A percentile compares a stretch with the other conserved stretches of the same genome.
phyloP scores from a whole-genome alignment of 257 asterid genomes.

The Vinca minor region DNA sequence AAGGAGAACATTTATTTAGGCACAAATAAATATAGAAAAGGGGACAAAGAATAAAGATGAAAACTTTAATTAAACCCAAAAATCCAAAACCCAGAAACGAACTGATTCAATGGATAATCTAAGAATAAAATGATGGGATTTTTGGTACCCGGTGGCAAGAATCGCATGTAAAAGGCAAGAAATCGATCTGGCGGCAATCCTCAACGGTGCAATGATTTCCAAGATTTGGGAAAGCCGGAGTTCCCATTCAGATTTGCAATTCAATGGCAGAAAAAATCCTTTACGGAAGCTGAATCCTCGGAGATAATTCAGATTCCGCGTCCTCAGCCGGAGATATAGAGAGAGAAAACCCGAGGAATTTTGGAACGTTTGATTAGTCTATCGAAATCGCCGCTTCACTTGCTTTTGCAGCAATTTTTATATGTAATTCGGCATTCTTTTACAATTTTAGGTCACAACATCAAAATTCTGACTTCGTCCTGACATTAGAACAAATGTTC shows the following conservation, averaged over 20 bases:
- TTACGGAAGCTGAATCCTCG: neutral
- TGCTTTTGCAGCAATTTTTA: too few species aligned
- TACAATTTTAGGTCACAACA: too few species aligned
- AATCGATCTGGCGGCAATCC: conserved; percentile 85
- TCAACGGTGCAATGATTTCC: conserved; percentile 83
- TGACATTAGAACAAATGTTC: too few species aligned
- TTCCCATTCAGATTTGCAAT: conserved; percentile 59
- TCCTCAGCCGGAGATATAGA: conserved; percentile 9
- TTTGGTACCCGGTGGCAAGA: conserved; percentile 61
- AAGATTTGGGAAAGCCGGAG: conserved; percentile 85
- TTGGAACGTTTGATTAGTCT: neutral
- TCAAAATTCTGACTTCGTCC: too few species aligned
- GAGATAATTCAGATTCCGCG: conserved; percentile 3
- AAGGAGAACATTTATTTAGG: too few species aligned
- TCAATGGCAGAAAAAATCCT: neutral
- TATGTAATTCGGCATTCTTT: too few species aligned
- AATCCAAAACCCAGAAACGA: neutral
- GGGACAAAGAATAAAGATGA: neutral
- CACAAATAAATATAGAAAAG: too few species aligned
- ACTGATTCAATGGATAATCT: neutral
- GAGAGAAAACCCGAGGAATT: neutral
- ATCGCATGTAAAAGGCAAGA: conserved; percentile 94
- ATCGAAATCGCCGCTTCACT: too few species aligned
- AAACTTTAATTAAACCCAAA: neutral
- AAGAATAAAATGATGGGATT: neutral